Evolutionary conservation across 768 basidiomycete species (phyloP), one percentile per base, ranked within the genome.

Genomic region (Kwoniella dejecticola): DNA sequence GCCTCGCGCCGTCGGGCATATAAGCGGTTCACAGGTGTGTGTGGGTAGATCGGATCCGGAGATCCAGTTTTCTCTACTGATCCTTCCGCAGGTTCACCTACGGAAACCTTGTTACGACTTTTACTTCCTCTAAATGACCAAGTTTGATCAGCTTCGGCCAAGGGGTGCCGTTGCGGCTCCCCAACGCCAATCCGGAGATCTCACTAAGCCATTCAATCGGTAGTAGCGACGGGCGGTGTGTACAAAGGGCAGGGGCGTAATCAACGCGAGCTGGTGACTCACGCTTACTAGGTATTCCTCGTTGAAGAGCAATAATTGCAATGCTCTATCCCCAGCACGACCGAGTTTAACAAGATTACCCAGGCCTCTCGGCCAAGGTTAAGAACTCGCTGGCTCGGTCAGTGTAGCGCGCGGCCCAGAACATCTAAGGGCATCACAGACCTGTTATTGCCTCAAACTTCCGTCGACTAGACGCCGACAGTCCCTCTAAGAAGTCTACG

Each of bases 271-370:
- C 86, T 88, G 86, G 87, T 88, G 86, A 89, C 86, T 87, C 84
- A 83, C 85, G 85, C 84, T 87, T 88, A 88, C 87, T 87, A 87
- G 86, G 86, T 84, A 88, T 88, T 88, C 87, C 87, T 88, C 85
- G 86, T 88, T 89, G 86, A 89, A 88, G 88, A 88, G 86, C 87
- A 85, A 88, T 88, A 89, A 87, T 88, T 88, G 85, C 87, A 88
- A 87, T 87, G 86, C 86, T 88, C 87, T 87, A 88, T 88, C 86
- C 87, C 87, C 86, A 86, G 84, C 85, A 87, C 84, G 84, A 86
- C 85, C 83, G 83, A 84, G 85, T 86, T 86, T 86, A 84, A 86
- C 85, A 86, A 85, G 85, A 85, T 86, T 86, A 85, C 85, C 85
- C 84, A 78, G 83, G 64, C 86, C 85, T 87, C 86, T 83, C 85